These are phyloP conservation scores for Candolleomyces efflorescens DNA, from an alignment of 768 basidiomycete species.

Conservation along the genomic window DNA sequence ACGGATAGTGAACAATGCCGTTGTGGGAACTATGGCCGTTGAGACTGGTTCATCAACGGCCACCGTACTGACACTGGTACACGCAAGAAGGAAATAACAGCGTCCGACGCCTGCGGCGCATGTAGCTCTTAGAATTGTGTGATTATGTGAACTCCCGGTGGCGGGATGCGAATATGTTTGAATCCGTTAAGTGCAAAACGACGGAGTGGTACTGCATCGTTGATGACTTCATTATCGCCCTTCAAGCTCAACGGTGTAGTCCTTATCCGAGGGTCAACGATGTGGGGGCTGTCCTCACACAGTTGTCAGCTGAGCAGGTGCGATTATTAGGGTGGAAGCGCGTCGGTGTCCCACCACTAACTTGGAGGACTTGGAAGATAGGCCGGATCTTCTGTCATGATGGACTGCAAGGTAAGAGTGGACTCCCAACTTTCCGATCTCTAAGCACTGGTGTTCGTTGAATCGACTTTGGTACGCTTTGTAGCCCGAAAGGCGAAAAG, in stretches of 20 bases:
- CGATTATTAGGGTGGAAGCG: not conserved
- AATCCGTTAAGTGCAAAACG: not conserved
- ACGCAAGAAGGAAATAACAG: not conserved
- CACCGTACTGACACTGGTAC: not conserved
- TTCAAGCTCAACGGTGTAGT: not conserved
- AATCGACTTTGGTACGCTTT: not conserved
- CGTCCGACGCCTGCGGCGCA: not conserved
- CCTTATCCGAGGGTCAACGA: not conserved
- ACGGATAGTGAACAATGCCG: no score
- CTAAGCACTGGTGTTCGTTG: not conserved
- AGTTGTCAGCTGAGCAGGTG: constrained; percentile 3
- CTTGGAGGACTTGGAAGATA: constrained; percentile 8
- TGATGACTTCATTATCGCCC: constrained; percentile 1
- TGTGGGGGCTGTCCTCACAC: not conserved
- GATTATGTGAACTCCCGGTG: constrained; percentile 1
- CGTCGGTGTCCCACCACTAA: not conserved
- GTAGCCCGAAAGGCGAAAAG: no score
- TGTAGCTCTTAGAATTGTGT: no score
- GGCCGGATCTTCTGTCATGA: constrained; percentile 12
- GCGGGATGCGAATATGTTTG: not conserved
- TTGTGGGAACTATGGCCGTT: no score
- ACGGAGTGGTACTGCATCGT: not conserved
- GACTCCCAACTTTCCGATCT: no score
- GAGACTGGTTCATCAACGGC: no score
- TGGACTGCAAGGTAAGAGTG: not conserved